Evolutionary conservation across 768 basidiomycete genomes (phyloP), one percentile per base, ranked within the genome.

Genomic region (Phaeolepiota aurea): DNA sequence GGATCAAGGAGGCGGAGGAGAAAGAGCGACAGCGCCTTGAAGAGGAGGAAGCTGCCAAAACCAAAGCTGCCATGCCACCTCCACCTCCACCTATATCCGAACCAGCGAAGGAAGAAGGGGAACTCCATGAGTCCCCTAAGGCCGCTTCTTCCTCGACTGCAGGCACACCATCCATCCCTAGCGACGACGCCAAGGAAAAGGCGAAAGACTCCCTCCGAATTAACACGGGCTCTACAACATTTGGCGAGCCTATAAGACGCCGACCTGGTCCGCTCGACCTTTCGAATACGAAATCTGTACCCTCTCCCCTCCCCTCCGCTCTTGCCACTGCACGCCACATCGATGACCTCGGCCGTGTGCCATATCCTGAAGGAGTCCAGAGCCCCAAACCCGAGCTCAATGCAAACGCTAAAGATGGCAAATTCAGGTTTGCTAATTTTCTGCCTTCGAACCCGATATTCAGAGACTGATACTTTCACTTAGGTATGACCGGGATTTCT

Each of bases 401-500:
- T 61, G 66, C 75, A 41, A 76, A 82, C 45, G 84, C 82, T 4
- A 77, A 82, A 62, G 79, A 88, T 42, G 91, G 91, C 51, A 93
- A 90, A 62, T 94, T 90, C 69, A 77, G 82, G 88, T 87, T 62
- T 45, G 52, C 44, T 18, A 39, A 22, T 23, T 1, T 19, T 28
- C 16, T 20, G 33, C 32, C 1, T 40, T 32, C 4, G 18, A 22
- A 12, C 14, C 33, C 30, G 25, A 10, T 38, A 20, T 20, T 15
- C 16, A n/a, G n/a, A 41, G 10, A 10, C 15, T 30, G 23, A 33
- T 49, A 2, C 38, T 19, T 16, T 42, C 18, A 37, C 23, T 16
- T 46, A 90, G 94, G 54, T 99, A 99, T 58, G 91, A 97, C 59
- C 90, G 93, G 23, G 90, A 93, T 14, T 99, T 99, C 79, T 74